Conservation (phyloP, 2,329 filamentous ascomycete genomes). For the Ophiocordyceps camponoti-rufipedis region DNA sequence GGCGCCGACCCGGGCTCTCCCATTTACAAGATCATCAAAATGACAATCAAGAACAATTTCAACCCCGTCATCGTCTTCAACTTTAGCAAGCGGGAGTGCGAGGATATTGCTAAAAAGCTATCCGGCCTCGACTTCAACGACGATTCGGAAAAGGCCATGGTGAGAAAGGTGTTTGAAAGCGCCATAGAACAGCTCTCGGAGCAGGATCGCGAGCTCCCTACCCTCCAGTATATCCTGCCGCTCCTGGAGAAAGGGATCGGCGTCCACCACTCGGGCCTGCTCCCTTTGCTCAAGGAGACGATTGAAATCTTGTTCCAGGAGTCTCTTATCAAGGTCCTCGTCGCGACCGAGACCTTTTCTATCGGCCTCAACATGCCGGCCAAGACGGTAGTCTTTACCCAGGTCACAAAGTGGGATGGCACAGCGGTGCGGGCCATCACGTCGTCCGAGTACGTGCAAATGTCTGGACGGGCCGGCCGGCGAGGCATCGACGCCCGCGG, state of each 20-base stretch:
- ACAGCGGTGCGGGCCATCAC: constrained; percentile 65
- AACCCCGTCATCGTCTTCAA: constrained; percentile 99
- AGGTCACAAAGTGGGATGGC: constrained; percentile 89
- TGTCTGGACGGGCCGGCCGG: constrained; percentile 93
- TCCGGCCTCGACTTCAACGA: constrained; percentile 86
- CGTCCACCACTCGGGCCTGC: constrained; percentile 86
- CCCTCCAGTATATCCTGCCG: constrained; percentile 81
- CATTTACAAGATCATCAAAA: constrained; percentile 94
- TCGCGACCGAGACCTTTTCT: constrained; percentile 96
- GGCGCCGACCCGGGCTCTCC: constrained; percentile 54
- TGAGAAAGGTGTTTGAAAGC: constrained; percentile 81
- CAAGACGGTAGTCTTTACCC: constrained; percentile 98
- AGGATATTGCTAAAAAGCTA: constrained; percentile 75
- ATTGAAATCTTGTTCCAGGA: constrained; percentile 99
- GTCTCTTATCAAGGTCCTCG: constrained; percentile 90
- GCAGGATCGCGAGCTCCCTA: constrained; percentile 72
- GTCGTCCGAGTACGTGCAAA: constrained; percentile 93
- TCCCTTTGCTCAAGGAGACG: constrained; percentile 94
- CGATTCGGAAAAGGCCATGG: constrained; percentile 87
- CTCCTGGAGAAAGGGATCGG: constrained; percentile 82
- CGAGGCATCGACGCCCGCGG: constrained; percentile 93
- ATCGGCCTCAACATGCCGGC: constrained; percentile 98
- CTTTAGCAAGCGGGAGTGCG: constrained; percentile 95
- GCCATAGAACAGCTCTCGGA: constrained; percentile 86
- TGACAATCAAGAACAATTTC: constrained; percentile 96